Evolutionary conservation across 306 rosid genomes (phyloP), one percentile per base, ranked within the genome.

Genomic region (Prunus campanulata): DNA sequence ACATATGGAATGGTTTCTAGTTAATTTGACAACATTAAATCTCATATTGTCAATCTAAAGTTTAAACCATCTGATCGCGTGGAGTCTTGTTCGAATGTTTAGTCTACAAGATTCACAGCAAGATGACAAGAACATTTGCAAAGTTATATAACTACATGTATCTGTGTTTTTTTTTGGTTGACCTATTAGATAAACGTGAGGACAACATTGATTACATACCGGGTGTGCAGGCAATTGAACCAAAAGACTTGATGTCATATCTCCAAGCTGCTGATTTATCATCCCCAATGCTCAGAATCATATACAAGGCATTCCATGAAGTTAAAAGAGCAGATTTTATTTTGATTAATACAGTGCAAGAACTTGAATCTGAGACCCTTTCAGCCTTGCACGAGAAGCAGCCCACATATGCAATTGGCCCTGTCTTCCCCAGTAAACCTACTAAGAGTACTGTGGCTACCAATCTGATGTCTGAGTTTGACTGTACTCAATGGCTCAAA

Each of bases 171-270:
- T 11, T 10, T 29, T 18, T 63, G 32, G n/a, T 66, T 72, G 16
- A 12, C 10, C 14, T 6, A 20, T 49, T 59, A 83, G 86, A 83
- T 64, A 70, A 62, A 18, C 82, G 78, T 14, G 66, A 70, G 69
- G 83, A 79, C 32, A 49, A 22, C 55, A 83, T 83, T 0, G 74
- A 79, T 59, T 83, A 83, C 78, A 83, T 79, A 61, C 83, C 86
- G 8, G 83, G 80, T 20, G 83, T 83, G 44, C 54, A 55, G 48
- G 78, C 74, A 8, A 63, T 78, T 24, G 80, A 78, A 13, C 77
- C 76, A 56, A 83, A 78, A 71, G 86, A 83, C 66, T 62, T 74
- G 67, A 22, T 50, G 20, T 63, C 80, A 11, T 25, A 52, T 46
- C 70, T 83, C 3, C 74, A 75, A 64, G 50, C 48, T n/a, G 57